Evolutionary conservation across 805 yeast species (phyloP).

Genomic region (Saturnispora gosingensis): DNA sequence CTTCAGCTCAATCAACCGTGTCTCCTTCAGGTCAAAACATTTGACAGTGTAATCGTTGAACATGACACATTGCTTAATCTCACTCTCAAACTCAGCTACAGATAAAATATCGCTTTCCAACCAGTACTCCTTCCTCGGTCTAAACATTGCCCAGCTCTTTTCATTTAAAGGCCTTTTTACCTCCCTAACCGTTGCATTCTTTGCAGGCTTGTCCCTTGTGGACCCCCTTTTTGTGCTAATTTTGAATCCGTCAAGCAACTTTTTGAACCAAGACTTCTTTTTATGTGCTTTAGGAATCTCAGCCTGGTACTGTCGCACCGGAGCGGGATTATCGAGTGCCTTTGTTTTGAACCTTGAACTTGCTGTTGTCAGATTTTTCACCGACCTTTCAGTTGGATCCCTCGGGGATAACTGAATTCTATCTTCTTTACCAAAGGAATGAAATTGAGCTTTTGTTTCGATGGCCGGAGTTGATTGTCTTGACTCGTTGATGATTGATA

Average conservation of each 20-base stretch:
- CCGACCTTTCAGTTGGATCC: neutral
- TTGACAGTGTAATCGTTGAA: neutral
- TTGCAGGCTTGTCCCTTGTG: neutral
- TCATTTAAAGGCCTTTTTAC: neutral
- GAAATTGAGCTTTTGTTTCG: neutral
- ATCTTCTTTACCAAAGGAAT: neutral
- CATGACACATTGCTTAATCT: neutral
- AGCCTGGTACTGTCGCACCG: neutral
- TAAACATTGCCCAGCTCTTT: neutral
- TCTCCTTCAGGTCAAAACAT: neutral
- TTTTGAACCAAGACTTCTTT: neutral
- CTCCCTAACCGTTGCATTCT: neutral
- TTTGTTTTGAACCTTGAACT: neutral
- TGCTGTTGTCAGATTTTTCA: neutral
- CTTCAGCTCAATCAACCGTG: conserved; percentile 7
- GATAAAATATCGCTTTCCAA: conserved; percentile 10
- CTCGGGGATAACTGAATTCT: neutral
- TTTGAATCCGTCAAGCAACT: neutral
- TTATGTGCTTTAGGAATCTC: neutral
- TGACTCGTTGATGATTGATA: conserved; percentile 3
- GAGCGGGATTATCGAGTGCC: neutral
- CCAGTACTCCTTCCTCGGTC: conserved; percentile 8
- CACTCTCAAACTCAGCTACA: conserved; percentile 1
- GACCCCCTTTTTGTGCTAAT: neutral
- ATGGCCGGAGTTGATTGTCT: neutral